Evolutionary conservation across 2,329 filamentous ascomycete species (phyloP), one percentile per base, ranked within the genome.

Genomic region (Chaetoscypha palmicola): DNA sequence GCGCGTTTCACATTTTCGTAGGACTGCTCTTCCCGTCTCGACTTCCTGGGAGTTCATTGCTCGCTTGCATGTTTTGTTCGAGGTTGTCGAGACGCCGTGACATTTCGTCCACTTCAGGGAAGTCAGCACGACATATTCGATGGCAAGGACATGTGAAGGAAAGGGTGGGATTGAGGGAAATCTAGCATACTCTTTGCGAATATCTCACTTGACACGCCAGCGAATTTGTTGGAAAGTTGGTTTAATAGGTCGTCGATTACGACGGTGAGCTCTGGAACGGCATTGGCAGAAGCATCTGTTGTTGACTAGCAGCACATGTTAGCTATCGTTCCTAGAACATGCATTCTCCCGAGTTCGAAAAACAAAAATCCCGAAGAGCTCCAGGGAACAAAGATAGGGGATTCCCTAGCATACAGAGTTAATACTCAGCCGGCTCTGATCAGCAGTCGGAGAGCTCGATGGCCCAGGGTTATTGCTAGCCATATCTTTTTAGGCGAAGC

Each of bases 241-340:
- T 90, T 88, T 3, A 96, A 70, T 2, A 96, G 74, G 31, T 95
- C 87, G 56, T 96, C 90, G 1, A 96, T 83, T 1, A 89, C 86
- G 3, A 50, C 56, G 38, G 58, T 57, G 11, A 62, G 52, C 34
- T 62, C 60, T 2, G 58, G 52, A 7, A 55, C 52, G 4, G 58
- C 42, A 26, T 23, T 43, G 4, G 19, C 54, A 23, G 59, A 55
- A 7, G 50, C 38, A 37, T 58, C 56, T 42, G 16, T 26, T 4
- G 20, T 41, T 12, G 12, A 33, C 7, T 11, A 23, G n/a, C 19
- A 33, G 20, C 5, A 16, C 4, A 1, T 19, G 33, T 39, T 31
- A 38, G 2, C 23, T 23, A n/a, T n/a, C n/a, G n/a, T n/a, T n/a
- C n/a, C n/a, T n/a, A n/a, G n/a, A n/a, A n/a, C n/a, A n/a, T n/a